These are phyloP conservation scores for Aspergillus udagawae DNA, from an alignment of 2,329 filamentous ascomycete genomes.

Conservation along the genomic window DNA sequence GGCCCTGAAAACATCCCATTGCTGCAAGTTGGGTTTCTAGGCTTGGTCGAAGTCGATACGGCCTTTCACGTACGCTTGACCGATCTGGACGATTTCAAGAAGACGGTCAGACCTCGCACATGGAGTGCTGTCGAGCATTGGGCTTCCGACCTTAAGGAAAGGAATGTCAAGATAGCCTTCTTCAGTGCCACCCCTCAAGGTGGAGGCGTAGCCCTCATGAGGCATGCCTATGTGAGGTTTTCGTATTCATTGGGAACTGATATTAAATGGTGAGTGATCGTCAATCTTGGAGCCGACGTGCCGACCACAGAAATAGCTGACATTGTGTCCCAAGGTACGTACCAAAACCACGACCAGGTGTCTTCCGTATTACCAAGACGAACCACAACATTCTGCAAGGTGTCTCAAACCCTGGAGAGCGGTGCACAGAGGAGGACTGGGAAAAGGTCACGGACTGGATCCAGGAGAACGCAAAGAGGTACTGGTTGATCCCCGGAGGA, in stretches of 20 bases:
- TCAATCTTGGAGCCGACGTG: background rate
- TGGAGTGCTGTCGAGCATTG: slow-evolving; percentile 65
- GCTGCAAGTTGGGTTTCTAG: slow-evolving; percentile 61
- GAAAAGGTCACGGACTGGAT: slow-evolving; percentile 67
- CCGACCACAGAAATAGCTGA: slow-evolving; percentile 5
- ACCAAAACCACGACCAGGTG: slow-evolving; percentile 71
- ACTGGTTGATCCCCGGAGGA: slow-evolving; percentile 67
- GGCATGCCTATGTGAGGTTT: slow-evolving; percentile 72
- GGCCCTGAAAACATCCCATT: slow-evolving; percentile 68
- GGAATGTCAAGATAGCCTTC: slow-evolving; percentile 68
- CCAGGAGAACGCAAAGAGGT: slow-evolving; percentile 66
- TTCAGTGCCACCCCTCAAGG: slow-evolving; percentile 78
- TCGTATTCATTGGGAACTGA: slow-evolving; percentile 63
- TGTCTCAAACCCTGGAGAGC: slow-evolving; percentile 62
- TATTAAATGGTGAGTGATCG: slow-evolving; percentile 62
- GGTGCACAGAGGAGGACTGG: slow-evolving; percentile 61
- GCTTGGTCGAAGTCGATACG: slow-evolving; percentile 67
- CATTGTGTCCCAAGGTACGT: slow-evolving; percentile 52
- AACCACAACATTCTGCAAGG: slow-evolving; percentile 87
- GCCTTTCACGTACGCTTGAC: slow-evolving; percentile 61
- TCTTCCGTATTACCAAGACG: slow-evolving; percentile 81
- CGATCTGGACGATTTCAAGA: slow-evolving; percentile 54
- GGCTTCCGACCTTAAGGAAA: slow-evolving; percentile 58
- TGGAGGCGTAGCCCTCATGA: slow-evolving; percentile 78
- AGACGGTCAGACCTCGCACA: slow-evolving; percentile 58